A percentile compares a stretch with the other conserved stretches of the same genome.
These are phyloP conservation scores for Phaffia tasmanica DNA, from an alignment of 768 basidiomycete genomes.

Conservation along the genomic window DNA sequence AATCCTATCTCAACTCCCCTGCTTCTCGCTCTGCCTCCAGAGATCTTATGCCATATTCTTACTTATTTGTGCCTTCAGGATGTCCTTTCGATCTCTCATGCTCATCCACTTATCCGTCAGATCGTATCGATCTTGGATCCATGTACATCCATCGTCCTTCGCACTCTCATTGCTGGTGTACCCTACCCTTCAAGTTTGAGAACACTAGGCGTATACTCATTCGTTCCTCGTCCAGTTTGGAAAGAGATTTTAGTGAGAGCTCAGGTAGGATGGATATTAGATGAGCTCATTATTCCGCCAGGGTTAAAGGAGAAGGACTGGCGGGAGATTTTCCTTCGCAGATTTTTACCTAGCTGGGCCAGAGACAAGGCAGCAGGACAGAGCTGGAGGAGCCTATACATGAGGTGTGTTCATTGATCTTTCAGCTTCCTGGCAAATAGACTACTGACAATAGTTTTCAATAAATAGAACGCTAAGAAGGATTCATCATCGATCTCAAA, in stretches of 20 bases:
- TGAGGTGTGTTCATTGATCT: neutral
- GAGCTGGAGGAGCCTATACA: slow-evolving; percentile 7
- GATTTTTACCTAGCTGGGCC: slow-evolving; percentile 10
- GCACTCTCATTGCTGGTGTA: neutral
- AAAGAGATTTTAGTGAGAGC: slow-evolving; percentile 5
- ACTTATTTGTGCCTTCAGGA: slow-evolving; percentile 39
- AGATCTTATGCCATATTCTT: slow-evolving; percentile 53
- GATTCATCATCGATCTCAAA: slow-evolving; percentile 8
- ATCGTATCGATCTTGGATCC: neutral
- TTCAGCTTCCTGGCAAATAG: too few species aligned
- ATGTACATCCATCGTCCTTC: neutral
- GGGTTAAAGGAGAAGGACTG: neutral
- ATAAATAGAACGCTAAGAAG: slow-evolving; percentile 7
- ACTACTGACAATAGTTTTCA: neutral
- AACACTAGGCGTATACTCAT: neutral
- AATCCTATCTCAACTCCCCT: too few species aligned
- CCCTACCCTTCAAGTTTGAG: neutral
- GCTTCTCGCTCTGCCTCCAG: slow-evolving; percentile 46
- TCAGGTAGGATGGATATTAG: slow-evolving; percentile 1
- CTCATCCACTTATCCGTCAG: neutral
- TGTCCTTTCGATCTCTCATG: neutral
- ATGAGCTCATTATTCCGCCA: slow-evolving; percentile 1
- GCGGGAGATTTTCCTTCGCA: slow-evolving; percentile 9
- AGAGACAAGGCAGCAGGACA: slow-evolving; percentile 4
- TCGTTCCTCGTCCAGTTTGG: neutral